A percentile compares a stretch with the other conserved stretches of the same genome.
Evolutionary conservation across 2,329 filamentous ascomycete species (phyloP).

Genomic region (Mycogone perniciosa): DNA sequence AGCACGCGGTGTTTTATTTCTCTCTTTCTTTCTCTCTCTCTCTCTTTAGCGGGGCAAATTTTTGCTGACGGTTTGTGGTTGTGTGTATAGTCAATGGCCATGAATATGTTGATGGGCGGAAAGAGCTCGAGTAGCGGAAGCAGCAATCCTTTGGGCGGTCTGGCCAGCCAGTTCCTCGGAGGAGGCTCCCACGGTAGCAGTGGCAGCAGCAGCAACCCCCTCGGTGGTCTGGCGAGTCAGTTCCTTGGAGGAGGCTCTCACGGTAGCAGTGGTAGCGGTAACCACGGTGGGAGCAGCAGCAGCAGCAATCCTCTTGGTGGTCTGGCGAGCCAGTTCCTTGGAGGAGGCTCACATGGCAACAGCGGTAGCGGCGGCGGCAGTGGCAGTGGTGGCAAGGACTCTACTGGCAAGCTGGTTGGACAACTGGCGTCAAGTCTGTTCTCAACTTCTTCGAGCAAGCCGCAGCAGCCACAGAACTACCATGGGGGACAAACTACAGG

Average conservation of each 20-base stretch:
- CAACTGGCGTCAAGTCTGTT: constrained; percentile 51
- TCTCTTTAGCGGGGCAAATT: neutral
- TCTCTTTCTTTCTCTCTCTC: neutral
- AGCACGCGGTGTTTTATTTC: constrained; percentile 25
- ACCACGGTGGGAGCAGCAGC: constrained; percentile 27
- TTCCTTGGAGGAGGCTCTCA: constrained; percentile 35
- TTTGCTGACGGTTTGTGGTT: constrained; percentile 11
- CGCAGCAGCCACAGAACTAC: constrained; percentile 40
- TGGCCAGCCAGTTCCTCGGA: constrained; percentile 44
- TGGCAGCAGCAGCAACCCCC: constrained; percentile 32
- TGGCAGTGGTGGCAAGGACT: constrained; percentile 32
- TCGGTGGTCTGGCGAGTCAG: constrained; percentile 43
- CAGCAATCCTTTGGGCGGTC: constrained; percentile 35
- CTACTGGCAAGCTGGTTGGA: constrained; percentile 49
- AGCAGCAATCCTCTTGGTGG: constrained; percentile 37
- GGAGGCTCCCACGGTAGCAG: constrained; percentile 24
- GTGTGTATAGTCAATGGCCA: constrained; percentile 47
- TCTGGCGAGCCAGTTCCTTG: constrained; percentile 43
- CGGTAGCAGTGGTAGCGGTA: constrained; percentile 22
- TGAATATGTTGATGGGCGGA: constrained; percentile 51
- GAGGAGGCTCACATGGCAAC: constrained; percentile 25
- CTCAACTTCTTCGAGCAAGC: constrained; percentile 40
- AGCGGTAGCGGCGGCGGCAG: constrained; percentile 24
- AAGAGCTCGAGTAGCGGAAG: constrained; percentile 28
- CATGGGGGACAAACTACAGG: constrained; percentile 40